These are phyloP conservation scores for Ustilago trichophora DNA, from an alignment of 1,284 basidiomycete species.

Conservation along the genomic window DNA sequence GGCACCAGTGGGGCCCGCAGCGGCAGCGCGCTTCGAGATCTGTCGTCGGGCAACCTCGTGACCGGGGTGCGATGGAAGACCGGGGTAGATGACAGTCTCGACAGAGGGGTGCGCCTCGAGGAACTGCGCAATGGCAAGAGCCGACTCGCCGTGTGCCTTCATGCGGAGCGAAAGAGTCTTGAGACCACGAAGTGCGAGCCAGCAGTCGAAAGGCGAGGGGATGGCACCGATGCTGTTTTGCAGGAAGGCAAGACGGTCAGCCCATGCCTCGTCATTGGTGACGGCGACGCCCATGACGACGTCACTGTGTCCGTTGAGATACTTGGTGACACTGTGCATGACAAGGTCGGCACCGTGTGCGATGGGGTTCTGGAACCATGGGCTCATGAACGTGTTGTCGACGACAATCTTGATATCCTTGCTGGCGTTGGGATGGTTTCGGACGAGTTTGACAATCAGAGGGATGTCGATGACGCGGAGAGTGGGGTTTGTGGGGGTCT, in stretches of 20 bases:
- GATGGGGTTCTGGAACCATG: conserved; percentile 89
- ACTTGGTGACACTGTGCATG: conserved; percentile 77
- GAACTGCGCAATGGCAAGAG: conserved; percentile 77
- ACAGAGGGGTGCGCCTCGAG: conserved; percentile 73
- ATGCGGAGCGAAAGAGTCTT: conserved; percentile 78
- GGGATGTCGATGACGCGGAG: conserved; percentile 84
- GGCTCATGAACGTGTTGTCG: conserved; percentile 74
- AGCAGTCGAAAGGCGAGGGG: conserved; percentile 87
- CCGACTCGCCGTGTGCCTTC: conserved; percentile 85
- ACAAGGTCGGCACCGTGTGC: conserved; percentile 85
- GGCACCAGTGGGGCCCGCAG: conserved; percentile 7
- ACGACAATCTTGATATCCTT: conserved; percentile 54
- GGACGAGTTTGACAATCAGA: conserved; percentile 72
- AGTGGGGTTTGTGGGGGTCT: conserved; percentile 93
- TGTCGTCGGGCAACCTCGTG: conserved; percentile 53
- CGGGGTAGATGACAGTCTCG: conserved; percentile 85
- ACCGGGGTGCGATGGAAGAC: conserved; percentile 67
- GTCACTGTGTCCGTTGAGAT: conserved; percentile 92
- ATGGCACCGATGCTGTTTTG: conserved; percentile 91
- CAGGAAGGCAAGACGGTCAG: conserved; percentile 73
- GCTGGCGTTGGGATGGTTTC: conserved; percentile 75
- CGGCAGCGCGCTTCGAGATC: conserved; percentile 51
- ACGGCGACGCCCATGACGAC: conserved; percentile 62
- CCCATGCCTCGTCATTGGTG: conserved; percentile 53
- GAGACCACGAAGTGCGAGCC: conserved; percentile 87